phyloP scores from a whole-genome alignment of 345 rosid species.

The Diplotaxis tenuifolia region DNA sequence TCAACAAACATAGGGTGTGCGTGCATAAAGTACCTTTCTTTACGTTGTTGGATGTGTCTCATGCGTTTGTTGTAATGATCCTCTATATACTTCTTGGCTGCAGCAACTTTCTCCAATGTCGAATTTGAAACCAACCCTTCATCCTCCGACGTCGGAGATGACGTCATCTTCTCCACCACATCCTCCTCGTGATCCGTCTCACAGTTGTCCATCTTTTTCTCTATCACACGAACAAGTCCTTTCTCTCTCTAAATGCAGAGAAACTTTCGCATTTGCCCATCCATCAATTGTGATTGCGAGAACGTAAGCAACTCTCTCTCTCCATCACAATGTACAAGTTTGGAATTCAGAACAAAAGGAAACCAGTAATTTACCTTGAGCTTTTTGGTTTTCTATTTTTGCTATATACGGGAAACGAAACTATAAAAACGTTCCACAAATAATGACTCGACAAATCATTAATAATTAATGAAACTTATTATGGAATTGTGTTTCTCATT shows the following conservation, averaged over 20 bases:
- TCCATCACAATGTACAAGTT: slow-evolving; percentile 24
- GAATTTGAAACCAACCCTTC: slow-evolving; percentile 55
- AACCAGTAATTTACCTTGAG: not conserved
- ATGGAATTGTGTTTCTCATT: too few relatives aligned
- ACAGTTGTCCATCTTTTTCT: slow-evolving; percentile 39
- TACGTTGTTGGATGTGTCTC: slow-evolving; percentile 80
- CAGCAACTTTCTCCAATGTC: slow-evolving; percentile 84
- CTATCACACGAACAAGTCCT: not conserved
- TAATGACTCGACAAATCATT: too few relatives aligned
- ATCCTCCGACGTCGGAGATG: slow-evolving; percentile 31
- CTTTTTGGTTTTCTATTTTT: slow-evolving; percentile 28
- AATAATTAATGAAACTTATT: too few relatives aligned
- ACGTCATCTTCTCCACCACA: slow-evolving; percentile 14
- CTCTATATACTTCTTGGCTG: slow-evolving; percentile 91
- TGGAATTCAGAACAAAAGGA: slow-evolving; percentile 10
- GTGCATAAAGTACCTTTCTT: too few relatives aligned
- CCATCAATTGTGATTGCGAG: not conserved
- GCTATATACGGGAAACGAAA: not conserved
- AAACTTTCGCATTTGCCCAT: slow-evolving; percentile 4
- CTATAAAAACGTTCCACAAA: too few relatives aligned
- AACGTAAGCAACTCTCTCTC: slow-evolving; percentile 4
- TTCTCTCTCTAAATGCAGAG: slow-evolving; percentile 23
- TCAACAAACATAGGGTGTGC: slow-evolving; percentile 10
- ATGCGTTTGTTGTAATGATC: slow-evolving; percentile 77
- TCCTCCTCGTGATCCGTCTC: slow-evolving; percentile 15